Conservation (phyloP, 352 stramenopile species). For the Phytophthora parvispora region DNA sequence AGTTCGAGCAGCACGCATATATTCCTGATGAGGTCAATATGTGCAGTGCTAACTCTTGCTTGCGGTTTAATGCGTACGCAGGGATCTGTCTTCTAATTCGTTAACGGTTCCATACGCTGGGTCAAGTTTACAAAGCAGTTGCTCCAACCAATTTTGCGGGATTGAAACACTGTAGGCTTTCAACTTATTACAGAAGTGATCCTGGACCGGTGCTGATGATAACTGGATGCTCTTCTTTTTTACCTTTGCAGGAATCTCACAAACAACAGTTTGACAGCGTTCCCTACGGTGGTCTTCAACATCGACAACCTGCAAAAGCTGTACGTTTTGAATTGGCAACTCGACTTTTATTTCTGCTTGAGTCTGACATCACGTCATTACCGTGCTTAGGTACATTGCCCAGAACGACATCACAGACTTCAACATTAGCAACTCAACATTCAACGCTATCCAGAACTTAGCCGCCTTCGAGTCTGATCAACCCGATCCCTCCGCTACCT, state of each 20-base stretch:
- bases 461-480: conserved; percentile 36
- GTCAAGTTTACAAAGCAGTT: conserved; percentile 19
- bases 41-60: background rate
- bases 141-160: conserved; percentile 33
- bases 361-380: background rate
- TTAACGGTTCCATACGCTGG: conserved; percentile 48
- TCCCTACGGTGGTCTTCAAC: conserved; percentile 46
- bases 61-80: conserved; percentile 3
- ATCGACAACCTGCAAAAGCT: conserved; percentile 36
- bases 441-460: conserved; percentile 38
- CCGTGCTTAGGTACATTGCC: conserved; percentile 35
- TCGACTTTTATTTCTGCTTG: background rate
- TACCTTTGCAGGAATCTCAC: conserved; percentile 35
- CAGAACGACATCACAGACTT: conserved; percentile 47
- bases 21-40: background rate
- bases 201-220: too few relatives aligned
- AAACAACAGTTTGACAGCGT: conserved; percentile 39
- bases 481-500: conserved; percentile 19
- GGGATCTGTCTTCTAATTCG: conserved; percentile 52
- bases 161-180: conserved; percentile 38
- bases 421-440: conserved; percentile 41
- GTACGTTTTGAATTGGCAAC: conserved; percentile 15
- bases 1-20: background rate
- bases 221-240: background rate
- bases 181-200: background rate